Base-by-base conservation (phyloP, 2,329 filamentous ascomycete genomes). In the Pseudogymnoascus sp. region DNA sequence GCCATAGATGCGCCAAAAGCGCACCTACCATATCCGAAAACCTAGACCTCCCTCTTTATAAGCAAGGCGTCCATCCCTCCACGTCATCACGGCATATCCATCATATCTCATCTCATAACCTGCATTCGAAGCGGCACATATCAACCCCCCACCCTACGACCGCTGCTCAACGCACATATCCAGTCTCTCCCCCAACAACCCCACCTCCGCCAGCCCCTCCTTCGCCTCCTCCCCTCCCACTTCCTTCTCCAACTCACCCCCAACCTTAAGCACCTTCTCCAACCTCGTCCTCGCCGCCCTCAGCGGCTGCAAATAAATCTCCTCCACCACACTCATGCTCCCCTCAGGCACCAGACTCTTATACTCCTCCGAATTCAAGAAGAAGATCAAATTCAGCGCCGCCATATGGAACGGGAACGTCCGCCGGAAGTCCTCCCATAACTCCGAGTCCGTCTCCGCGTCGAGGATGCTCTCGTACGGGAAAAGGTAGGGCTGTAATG, bases 401-500 rank as follows among this genome's bases (percentile, higher is more conserved):
- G 86, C 83, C 65, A 86, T 74, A 61, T 86, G 75, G 64, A 86
- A 83, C 2, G 80, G 75, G 59, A 78, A 77, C 59, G 81, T 81
- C 65, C 78, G 76, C 11, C 71, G 70, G 77, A 82, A 81, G 66
- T 81, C 83, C 23, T 85, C 79, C 38, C 78, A 69, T 35, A 86
- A 66, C 1, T 77, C 76, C 4, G 75, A 73, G 1, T 72, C 66
- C 21, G 76, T 76, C 31, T 76, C 74, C 21, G 79, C 75, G 2
- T 72, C 72, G 16, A 86, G 73, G 3, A 75, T 71, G n/a, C 76
- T 76, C 45, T 84, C 75, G 69, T 82, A 78, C 1, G 84, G 84
- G 68, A 88, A 88, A 14, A 87, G 72, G 52, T 78, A 78, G 67
- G 86, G 84, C 69, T 87, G 83, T n/a, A 86, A 76, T 19, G 78